Base-by-base conservation (phyloP, 805 yeast species). In the Wickerhamomyces alni region DNA sequence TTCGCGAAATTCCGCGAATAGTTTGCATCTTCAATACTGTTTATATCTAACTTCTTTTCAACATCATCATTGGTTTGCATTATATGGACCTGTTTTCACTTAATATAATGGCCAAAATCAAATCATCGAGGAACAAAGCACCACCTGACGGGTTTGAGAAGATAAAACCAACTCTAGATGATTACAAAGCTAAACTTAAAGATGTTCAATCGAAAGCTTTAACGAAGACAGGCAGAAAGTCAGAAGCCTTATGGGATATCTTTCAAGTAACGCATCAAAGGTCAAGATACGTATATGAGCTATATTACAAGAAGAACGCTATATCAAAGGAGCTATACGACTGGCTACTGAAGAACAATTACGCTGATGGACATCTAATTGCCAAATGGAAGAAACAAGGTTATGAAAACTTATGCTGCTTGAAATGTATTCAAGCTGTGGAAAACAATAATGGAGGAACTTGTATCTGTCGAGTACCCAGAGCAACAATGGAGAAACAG, bases 311-410 rank as follows among this genome's bases (percentile, higher is more conserved):
- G 46, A 72, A 84, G 46, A 77, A 82, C 46, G 69, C 79, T 16
- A 84, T 88, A 16, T 71, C 82, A 2, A 63, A 67, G 36, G 81
- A 80, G 29, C 64, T 88, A 8, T 88, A 86, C 58, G 78, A 78
- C 33, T 88, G 87, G 82, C 62, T 87, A 17, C 52, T 87, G 33
- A 73, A 73, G 50, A 79, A 84, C 48, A 74, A 75, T 42, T 75
- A 76, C 45, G 84, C 75, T 2, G 91, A 88, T 54, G 74, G 67
- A 6, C 72, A 76, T 33, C 62, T 88, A 40, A 85, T 88, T 24
- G 91, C 95, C 17, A 88, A 82, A 66, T 82, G 89, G 89, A 78
- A 76, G 59, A 81, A 80, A 53, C 80, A 75, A 53, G 96, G 96
- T 9, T 88, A 88, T 58, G 96, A 88, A 55, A 74, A 81, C 40